Evolutionary conservation across 345 rosid species (phyloP).

Genomic region (Pistacia integerrima): DNA sequence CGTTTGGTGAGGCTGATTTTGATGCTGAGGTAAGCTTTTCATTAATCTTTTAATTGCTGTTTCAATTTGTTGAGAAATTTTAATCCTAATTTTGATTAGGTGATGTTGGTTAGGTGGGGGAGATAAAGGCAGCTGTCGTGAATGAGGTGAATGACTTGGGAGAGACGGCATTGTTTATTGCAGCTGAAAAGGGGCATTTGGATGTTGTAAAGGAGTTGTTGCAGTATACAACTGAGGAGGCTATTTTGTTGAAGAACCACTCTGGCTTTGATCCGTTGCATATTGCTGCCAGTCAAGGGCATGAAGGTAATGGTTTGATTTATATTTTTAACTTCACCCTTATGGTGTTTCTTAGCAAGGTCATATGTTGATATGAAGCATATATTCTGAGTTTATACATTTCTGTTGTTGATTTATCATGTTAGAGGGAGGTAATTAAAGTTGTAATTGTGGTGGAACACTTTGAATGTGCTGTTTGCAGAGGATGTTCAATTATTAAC

Average conservation of each 20-base stretch:
- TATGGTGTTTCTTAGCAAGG: neutral
- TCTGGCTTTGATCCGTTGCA: conserved; percentile 78
- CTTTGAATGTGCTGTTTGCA: too few species aligned
- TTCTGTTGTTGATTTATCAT: too few species aligned
- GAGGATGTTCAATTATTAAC: too few species aligned
- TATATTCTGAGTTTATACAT: too few species aligned
- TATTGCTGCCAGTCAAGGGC: conserved; percentile 84
- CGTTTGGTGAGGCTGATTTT: conserved; percentile 66
- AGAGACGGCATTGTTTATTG: conserved; percentile 83
- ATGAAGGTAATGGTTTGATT: conserved; percentile 50
- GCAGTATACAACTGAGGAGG: conserved; percentile 57
- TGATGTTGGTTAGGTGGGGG: conserved; percentile 47
- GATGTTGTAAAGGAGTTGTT: conserved; percentile 75
- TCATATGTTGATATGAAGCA: too few species aligned
- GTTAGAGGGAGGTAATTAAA: too few species aligned
- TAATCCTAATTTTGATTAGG: neutral
- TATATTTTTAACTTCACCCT: neutral
- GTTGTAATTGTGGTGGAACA: too few species aligned
- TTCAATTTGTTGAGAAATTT: neutral
- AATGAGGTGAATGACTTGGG: conserved; percentile 94
- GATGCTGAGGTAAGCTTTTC: conserved; percentile 57
- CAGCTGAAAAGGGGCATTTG: conserved; percentile 85
- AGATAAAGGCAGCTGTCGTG: conserved; percentile 69
- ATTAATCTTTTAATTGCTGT: neutral
- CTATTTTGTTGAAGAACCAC: conserved; percentile 62